These are phyloP conservation scores for Oryza glaberrima DNA, from an alignment of 176 grass and related monocot species.

Conservation along the genomic window DNA sequence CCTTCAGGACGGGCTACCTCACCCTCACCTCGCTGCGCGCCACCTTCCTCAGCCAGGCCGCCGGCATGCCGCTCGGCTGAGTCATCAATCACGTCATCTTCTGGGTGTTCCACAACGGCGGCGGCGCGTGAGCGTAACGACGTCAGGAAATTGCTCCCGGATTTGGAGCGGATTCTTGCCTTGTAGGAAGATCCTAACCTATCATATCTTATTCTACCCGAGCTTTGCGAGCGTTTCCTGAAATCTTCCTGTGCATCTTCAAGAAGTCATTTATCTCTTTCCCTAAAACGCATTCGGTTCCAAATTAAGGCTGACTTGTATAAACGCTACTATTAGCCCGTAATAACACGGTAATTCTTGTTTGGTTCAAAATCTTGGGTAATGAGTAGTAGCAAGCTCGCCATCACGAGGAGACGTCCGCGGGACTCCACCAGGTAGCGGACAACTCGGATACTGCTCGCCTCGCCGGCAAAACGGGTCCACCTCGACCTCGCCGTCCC, in stretches of 20 bases:
- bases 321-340: background rate
- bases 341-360: conserved; percentile 11
- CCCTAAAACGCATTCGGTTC: background rate
- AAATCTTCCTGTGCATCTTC: background rate
- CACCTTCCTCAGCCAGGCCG: conserved; percentile 54
- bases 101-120: conserved; percentile 45
- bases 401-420: too few relatives aligned
- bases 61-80: conserved; percentile 60
- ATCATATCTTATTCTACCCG: background rate
- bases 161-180: conserved; percentile 41
- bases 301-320: background rate
- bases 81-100: conserved; percentile 56
- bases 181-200: background rate
- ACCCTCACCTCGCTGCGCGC: conserved; percentile 66
- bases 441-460: too few relatives aligned
- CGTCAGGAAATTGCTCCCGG: background rate
- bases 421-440: too few relatives aligned
- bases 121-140: background rate
- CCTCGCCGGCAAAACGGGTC: too few relatives aligned
- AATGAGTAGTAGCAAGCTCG: background rate
- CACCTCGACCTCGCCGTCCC: too few relatives aligned
- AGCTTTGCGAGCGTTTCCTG: background rate
- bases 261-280: too few relatives aligned
- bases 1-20: conserved; percentile 30
- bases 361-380: conserved; percentile 34